Conservation (phyloP, 148 eudicot genomes). For the Nepenthes mirabilis region DNA sequence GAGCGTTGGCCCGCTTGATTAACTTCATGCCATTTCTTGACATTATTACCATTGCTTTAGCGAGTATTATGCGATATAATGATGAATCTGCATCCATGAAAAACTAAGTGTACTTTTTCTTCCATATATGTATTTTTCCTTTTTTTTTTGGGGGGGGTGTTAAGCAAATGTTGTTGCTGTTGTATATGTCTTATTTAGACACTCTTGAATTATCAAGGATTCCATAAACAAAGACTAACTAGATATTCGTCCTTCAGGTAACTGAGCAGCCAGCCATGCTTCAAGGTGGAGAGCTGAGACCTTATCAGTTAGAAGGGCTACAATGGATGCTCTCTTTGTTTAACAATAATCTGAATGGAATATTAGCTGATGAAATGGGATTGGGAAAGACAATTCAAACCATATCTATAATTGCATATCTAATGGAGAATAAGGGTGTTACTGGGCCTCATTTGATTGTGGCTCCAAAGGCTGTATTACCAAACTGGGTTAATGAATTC, state of each 20-base stretch:
- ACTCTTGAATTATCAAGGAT: too few relatives aligned
- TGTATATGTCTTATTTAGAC: too few relatives aligned
- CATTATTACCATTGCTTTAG: too few relatives aligned
- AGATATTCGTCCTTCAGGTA: slow-evolving; percentile 36
- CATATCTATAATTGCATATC: slow-evolving; percentile 81
- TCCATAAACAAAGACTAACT: slow-evolving; percentile 1
- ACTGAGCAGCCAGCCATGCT: slow-evolving; percentile 94
- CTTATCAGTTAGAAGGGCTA: slow-evolving; percentile 94
- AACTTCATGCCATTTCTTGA: too few relatives aligned
- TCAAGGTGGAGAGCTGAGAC: slow-evolving; percentile 97
- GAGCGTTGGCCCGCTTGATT: too few relatives aligned
- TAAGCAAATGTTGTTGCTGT: too few relatives aligned
- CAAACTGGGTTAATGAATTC: slow-evolving; percentile 88
- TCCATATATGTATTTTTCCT: too few relatives aligned
- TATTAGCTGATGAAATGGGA: slow-evolving; percentile 99
- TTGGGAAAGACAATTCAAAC: slow-evolving; percentile 97
- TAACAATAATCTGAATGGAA: slow-evolving; percentile 93
- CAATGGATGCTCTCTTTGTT: slow-evolving; percentile 98
- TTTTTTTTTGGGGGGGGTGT: too few relatives aligned
- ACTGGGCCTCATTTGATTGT: slow-evolving; percentile 89
- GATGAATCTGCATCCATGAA: too few relatives aligned
- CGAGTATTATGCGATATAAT: too few relatives aligned
- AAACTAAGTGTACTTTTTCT: too few relatives aligned
- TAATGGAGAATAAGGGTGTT: slow-evolving; percentile 82
- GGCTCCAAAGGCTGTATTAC: slow-evolving; percentile 96